Conservation (phyloP, 306 rosid species). For the Glycine latifolia region DNA sequence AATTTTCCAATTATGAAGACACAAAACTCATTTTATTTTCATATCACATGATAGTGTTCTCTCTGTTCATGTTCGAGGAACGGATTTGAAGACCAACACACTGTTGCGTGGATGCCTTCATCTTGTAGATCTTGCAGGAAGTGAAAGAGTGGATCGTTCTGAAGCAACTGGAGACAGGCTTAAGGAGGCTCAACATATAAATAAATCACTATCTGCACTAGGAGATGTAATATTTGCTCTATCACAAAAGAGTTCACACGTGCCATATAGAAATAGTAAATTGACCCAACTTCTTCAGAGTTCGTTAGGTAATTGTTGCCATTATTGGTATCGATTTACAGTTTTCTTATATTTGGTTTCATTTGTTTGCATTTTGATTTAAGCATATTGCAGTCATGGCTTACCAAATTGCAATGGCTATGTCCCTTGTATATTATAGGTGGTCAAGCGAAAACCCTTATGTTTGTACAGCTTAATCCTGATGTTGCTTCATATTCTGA, state of each 20-base stretch:
- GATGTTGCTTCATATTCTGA: conserved; percentile 89
- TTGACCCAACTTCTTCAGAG: conserved; percentile 98
- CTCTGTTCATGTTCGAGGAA: conserved; percentile 93
- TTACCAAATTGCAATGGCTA: conserved; percentile 34
- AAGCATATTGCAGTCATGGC: conserved; percentile 14
- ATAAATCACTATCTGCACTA: conserved; percentile 93
- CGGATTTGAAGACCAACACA: conserved; percentile 81
- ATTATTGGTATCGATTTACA: conserved; percentile 32
- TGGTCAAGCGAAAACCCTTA: conserved; percentile 98
- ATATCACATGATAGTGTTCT: conserved; percentile 69
- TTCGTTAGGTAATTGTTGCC: conserved; percentile 76
- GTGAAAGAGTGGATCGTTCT: conserved; percentile 97
- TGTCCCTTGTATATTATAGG: conserved; percentile 60
- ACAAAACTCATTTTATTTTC: conserved; percentile 39
- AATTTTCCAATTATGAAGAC: conserved; percentile 19
- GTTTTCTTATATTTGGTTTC: conserved; percentile 25
- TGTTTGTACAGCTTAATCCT: conserved; percentile 98
- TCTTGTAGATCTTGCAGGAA: conserved; percentile 97
- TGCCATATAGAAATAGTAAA: conserved; percentile 98
- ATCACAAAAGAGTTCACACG: conserved; percentile 87
- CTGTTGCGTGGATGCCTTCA: conserved; percentile 89
- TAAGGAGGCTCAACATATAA: conserved; percentile 99
- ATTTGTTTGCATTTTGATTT: conserved; percentile 13
- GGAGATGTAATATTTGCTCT: conserved; percentile 99
- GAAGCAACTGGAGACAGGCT: conserved; percentile 99